phyloP scores from a whole-genome alignment of 164 flowering plant genomes.

The Akebia trifoliata region DNA sequence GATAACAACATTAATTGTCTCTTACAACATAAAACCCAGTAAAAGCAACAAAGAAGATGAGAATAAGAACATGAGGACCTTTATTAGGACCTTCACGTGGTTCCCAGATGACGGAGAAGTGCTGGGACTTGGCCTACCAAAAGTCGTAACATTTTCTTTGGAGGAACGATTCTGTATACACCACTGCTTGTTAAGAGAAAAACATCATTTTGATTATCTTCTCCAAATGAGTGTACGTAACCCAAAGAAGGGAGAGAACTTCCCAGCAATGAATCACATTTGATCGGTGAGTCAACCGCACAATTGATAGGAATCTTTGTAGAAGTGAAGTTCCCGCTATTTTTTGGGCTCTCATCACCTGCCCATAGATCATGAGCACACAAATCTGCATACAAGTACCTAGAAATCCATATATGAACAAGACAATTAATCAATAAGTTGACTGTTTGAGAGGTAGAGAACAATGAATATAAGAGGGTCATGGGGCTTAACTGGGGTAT shows the following conservation, averaged over 20 bases:
- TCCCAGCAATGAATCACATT: conserved; percentile 38
- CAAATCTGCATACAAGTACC: conserved; percentile 80
- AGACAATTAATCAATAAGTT: conserved; percentile 2
- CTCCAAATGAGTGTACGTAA: conserved; percentile 77
- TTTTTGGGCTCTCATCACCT: conserved; percentile 56
- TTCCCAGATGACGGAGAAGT: conserved; percentile 28
- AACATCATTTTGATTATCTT: conserved; percentile 72
- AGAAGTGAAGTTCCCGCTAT: conserved; percentile 69
- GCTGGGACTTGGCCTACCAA: conserved; percentile 22
- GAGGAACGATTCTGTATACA: conserved; percentile 74
- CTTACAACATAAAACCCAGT: conserved; percentile 15
- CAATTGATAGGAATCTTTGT: conserved; percentile 50
- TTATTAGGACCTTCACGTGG: conserved; percentile 2
- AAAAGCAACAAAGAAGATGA: conserved; percentile 25
- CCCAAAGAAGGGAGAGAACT: conserved; percentile 53
- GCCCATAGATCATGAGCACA: conserved; percentile 63
- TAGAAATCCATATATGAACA: conserved; percentile 25
- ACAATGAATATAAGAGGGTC: no score
- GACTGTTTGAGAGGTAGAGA: no score
- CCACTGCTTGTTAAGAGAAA: conserved; percentile 61
- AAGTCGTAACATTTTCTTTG: conserved; percentile 42
- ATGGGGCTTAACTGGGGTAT: no score
- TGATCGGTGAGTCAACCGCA: conserved; percentile 60
- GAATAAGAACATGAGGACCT: conserved; percentile 21
- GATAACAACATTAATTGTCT: not conserved